A percentile compares a stretch with the other conserved stretches of the same genome.
phyloP scores from a whole-genome alignment of 495 filamentous ascomycete species.

The Lasiosphaeria miniovina region DNA sequence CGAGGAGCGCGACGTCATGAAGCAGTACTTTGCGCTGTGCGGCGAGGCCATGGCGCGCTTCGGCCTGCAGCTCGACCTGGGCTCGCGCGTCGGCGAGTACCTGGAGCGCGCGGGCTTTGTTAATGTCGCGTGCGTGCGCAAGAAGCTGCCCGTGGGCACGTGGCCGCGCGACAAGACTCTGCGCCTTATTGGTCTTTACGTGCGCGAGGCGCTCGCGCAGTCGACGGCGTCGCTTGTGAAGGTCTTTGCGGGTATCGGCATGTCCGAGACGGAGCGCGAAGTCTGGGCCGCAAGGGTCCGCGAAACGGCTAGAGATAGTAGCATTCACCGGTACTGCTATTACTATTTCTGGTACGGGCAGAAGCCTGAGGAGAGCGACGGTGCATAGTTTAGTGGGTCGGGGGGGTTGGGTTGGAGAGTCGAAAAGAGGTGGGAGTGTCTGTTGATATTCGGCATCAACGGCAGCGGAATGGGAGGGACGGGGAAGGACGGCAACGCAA shows the following conservation, averaged over 20 bases:
- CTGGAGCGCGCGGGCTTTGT: slow-evolving; percentile 55
- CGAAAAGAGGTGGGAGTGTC: background rate
- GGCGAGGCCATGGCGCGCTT: slow-evolving; percentile 28
- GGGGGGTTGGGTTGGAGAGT: too few species aligned
- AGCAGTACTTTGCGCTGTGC: slow-evolving; percentile 25
- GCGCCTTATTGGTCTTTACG: slow-evolving; percentile 53
- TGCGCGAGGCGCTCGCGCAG: slow-evolving; percentile 33
- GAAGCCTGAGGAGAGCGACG: slow-evolving; percentile 20
- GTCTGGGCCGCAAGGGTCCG: slow-evolving; percentile 31
- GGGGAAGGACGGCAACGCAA: too few species aligned
- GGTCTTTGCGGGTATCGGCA: slow-evolving; percentile 44
- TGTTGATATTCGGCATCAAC: background rate
- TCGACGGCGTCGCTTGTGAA: slow-evolving; percentile 51
- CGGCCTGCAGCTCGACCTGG: slow-evolving; percentile 44
- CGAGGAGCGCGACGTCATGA: slow-evolving; percentile 29
- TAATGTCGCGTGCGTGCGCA: slow-evolving; percentile 49
- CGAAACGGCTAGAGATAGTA: slow-evolving; percentile 28
- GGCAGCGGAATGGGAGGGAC: too few species aligned
- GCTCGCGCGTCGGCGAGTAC: slow-evolving; percentile 43
- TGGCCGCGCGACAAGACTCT: slow-evolving; percentile 55
- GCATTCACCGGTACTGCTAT: slow-evolving; percentile 36
- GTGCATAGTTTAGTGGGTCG: background rate
- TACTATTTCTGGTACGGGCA: slow-evolving; percentile 40
- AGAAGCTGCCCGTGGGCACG: slow-evolving; percentile 53
- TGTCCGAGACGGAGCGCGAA: slow-evolving; percentile 30